A percentile compares a stretch with the other conserved stretches of the same genome.
Evolutionary conservation across 768 basidiomycete species (phyloP).

Genomic region (Macrocybe gigantea): DNA sequence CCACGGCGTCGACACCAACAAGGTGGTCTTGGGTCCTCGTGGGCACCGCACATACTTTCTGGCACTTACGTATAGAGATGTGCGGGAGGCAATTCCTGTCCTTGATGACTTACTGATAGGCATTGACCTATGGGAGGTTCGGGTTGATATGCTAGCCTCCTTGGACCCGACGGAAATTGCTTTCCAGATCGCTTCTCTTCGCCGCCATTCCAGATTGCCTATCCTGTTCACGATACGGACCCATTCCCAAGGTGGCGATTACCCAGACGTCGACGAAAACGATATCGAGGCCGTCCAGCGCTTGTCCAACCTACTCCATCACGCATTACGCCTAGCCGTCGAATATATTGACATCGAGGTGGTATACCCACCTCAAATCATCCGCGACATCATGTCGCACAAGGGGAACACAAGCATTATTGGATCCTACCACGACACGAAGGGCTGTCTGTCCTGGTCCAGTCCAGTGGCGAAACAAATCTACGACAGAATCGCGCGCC

Average conservation of each 20-base stretch:
- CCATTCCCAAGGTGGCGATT: slow-evolving; percentile 63
- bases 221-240: slow-evolving; percentile 78
- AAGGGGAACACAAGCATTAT: slow-evolving; percentile 62
- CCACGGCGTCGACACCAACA: slow-evolving; percentile 50
- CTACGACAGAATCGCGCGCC: slow-evolving; percentile 40
- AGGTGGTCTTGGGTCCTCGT: slow-evolving; percentile 25
- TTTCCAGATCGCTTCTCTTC: slow-evolving; percentile 57
- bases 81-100: slow-evolving; percentile 46
- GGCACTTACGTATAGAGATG: slow-evolving; percentile 67
- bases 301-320: slow-evolving; percentile 34
- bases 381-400: slow-evolving; percentile 37
- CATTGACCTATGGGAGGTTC: slow-evolving; percentile 70
- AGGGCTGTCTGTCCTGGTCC: slow-evolving; percentile 59
- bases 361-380: slow-evolving; percentile 43
- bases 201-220: slow-evolving; percentile 57
- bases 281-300: slow-evolving; percentile 50
- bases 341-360: slow-evolving; percentile 78
- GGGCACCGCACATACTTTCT: slow-evolving; percentile 63
- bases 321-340: slow-evolving; percentile 59
- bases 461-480: slow-evolving; percentile 43
- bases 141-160: slow-evolving; percentile 62
- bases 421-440: slow-evolving; percentile 74
- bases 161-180: slow-evolving; percentile 45
- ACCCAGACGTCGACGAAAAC: slow-evolving; percentile 46
- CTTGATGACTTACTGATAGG: slow-evolving; percentile 58